These are phyloP conservation scores for Boletus subparvulus DNA, from an alignment of 768 basidiomycete species.

Conservation along the genomic window DNA sequence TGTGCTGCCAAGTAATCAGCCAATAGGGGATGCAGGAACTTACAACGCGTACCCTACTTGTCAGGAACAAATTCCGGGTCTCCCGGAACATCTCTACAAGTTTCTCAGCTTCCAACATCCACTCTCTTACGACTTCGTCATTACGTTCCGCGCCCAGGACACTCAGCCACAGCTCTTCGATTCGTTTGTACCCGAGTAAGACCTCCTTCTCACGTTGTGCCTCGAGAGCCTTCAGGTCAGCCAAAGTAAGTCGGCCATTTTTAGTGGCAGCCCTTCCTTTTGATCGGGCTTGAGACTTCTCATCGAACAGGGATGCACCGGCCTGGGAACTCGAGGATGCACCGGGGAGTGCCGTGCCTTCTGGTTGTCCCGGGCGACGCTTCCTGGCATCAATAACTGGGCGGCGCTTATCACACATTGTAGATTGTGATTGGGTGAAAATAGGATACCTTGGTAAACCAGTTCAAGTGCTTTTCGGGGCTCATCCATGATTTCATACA, in stretches of 20 bases:
- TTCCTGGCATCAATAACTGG: conserved; percentile 63
- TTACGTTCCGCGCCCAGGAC: conserved; percentile 46
- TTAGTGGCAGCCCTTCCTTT: conserved; percentile 32
- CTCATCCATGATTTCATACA: conserved; percentile 82
- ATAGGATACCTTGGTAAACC: conserved; percentile 51
- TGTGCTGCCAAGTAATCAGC: conserved; percentile 13
- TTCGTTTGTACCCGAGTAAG: conserved; percentile 51
- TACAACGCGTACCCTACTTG: conserved; percentile 62
- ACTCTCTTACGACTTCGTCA: conserved; percentile 59
- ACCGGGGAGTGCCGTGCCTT: conserved; percentile 11
- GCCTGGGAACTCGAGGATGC: conserved; percentile 20
- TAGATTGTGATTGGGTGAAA: conserved; percentile 21
- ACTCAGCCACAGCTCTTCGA: conserved; percentile 62
- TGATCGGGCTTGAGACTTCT: conserved; percentile 42
- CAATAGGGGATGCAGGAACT: not conserved
- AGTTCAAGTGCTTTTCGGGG: conserved; percentile 79
- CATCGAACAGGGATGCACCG: conserved; percentile 61
- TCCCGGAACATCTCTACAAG: conserved; percentile 88
- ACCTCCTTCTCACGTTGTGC: conserved; percentile 66
- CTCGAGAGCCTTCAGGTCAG: conserved; percentile 64
- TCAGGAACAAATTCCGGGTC: conserved; percentile 79
- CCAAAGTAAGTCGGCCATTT: conserved; percentile 48
- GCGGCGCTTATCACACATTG: conserved; percentile 53
- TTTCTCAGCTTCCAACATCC: conserved; percentile 82
- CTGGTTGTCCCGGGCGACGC: conserved; percentile 38